A percentile compares a stretch with the other conserved stretches of the same genome.
phyloP scores from a whole-genome alignment of 208 protist genomes.

The Leishmania major region DNA sequence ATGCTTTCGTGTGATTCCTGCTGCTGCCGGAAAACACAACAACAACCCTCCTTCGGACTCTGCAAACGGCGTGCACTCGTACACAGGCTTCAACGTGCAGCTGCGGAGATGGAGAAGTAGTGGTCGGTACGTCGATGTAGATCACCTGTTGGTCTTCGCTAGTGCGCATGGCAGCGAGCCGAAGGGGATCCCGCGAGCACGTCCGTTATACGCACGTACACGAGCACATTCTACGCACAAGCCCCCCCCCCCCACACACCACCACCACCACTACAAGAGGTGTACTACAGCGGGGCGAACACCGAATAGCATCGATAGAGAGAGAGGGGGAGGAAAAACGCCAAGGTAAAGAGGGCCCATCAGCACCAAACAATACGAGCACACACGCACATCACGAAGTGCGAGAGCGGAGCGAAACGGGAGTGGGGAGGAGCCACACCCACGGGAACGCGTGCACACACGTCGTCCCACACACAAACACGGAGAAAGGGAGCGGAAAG shows the following conservation, averaged over 20 bases:
- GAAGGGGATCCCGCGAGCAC: neutral
- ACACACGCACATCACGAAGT: neutral
- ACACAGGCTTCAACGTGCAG: neutral
- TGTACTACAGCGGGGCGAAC: neutral
- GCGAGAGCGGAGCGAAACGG: neutral
- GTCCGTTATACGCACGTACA: neutral
- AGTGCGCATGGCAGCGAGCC: neutral
- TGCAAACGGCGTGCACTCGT: neutral
- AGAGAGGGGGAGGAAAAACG: neutral
- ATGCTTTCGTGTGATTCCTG: neutral
- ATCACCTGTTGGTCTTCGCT: neutral
- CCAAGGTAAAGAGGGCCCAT: neutral
- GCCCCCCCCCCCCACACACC: neutral
- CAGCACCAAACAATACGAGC: neutral
- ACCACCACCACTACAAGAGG: neutral
- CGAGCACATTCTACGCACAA: neutral
- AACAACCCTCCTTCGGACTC: neutral
- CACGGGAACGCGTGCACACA: neutral
- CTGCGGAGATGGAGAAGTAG: neutral
- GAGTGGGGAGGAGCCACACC: neutral
- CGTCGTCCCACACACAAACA: neutral
- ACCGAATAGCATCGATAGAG: slow-evolving; percentile 1
- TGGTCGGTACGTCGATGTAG: neutral
- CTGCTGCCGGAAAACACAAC: neutral
- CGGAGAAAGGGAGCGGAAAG: neutral